A percentile compares a stretch with the other conserved stretches of the same genome.
phyloP scores from a whole-genome alignment of 352 stramenopile species.

The Nothophytophthora sp. region DNA sequence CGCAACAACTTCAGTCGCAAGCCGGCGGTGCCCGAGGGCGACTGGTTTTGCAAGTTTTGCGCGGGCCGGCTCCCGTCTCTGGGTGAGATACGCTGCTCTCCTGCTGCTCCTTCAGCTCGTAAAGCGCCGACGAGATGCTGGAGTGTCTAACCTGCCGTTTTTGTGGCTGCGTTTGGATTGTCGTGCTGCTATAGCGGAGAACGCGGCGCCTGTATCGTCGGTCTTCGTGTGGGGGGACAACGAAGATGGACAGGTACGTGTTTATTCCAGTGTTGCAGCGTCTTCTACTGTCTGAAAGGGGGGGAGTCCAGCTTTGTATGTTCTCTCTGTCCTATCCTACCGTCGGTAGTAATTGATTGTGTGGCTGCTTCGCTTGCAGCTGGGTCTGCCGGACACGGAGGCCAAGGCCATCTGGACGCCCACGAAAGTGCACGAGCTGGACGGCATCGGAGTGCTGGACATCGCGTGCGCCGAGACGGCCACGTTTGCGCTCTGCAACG shows the following conservation, averaged over 20 bases:
- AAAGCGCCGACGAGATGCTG: no score
- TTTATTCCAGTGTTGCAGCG: slow-evolving; percentile 10
- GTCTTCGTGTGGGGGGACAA: slow-evolving; percentile 81
- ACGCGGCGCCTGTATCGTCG: slow-evolving; percentile 45
- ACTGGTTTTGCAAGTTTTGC: slow-evolving; percentile 90
- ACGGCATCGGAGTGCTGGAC: slow-evolving; percentile 58
- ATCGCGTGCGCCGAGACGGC: slow-evolving; percentile 68
- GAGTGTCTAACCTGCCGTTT: not conserved
- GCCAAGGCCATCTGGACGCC: slow-evolving; percentile 60
- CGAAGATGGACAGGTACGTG: slow-evolving; percentile 72
- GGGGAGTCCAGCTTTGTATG: not conserved
- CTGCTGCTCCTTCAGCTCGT: not conserved
- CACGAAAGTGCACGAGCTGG: slow-evolving; percentile 60
- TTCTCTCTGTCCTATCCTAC: not conserved
- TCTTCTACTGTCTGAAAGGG: not conserved
- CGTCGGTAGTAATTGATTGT: slow-evolving; percentile 3
- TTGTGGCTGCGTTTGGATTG: slow-evolving; percentile 7
- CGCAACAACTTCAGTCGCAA: slow-evolving; percentile 81
- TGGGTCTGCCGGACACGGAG: slow-evolving; percentile 47
- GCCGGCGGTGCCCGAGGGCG: slow-evolving; percentile 70
- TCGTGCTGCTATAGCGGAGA: slow-evolving; percentile 27
- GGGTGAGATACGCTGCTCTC: slow-evolving; percentile 26
- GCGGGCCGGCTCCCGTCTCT: slow-evolving; percentile 53
- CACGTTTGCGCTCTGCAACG: slow-evolving; percentile 65
- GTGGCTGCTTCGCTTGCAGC: slow-evolving; percentile 24